phyloP scores from a whole-genome alignment of 768 basidiomycete genomes.

The Lactarius evosmus region DNA sequence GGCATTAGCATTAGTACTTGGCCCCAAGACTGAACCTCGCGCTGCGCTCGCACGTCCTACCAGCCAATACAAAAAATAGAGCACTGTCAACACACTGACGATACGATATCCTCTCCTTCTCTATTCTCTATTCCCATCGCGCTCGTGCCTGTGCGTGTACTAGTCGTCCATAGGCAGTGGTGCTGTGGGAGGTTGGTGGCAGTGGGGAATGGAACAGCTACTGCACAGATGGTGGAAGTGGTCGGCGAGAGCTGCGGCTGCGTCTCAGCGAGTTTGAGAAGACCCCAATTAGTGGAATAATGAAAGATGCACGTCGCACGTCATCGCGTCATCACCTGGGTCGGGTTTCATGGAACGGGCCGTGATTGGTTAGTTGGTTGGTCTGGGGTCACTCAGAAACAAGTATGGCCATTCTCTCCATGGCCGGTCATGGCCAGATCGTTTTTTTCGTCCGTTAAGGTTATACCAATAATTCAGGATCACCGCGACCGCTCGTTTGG shows the following conservation, averaged over 20 bases:
- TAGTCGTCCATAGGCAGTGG: constrained; percentile 55
- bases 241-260: constrained; percentile 55
- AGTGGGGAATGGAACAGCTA: constrained; percentile 31
- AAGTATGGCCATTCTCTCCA: constrained; percentile 65
- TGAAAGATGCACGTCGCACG: neutral
- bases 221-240: constrained; percentile 48
- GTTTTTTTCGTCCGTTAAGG: constrained; percentile 39
- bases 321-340: too few relatives aligned
- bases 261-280: constrained; percentile 51
- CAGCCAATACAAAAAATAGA: neutral
- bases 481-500: constrained; percentile 10
- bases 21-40: too few relatives aligned
- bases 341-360: constrained; percentile 63
- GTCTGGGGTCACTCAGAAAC: constrained; percentile 57
- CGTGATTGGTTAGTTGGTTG: constrained; percentile 40
- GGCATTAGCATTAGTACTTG: too few relatives aligned
- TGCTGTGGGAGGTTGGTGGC: too few relatives aligned
- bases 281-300: neutral
- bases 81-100: neutral
- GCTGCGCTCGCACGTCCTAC: neutral
- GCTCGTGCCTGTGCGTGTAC: constrained; percentile 57
- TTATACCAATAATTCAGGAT: neutral
- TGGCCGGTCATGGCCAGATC: constrained; percentile 61
- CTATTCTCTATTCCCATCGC: constrained; percentile 38
- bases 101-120: neutral